These are phyloP conservation scores for Cyclotella baltica DNA, from an alignment of 108 stramenopile genomes.

Conservation along the genomic window DNA sequence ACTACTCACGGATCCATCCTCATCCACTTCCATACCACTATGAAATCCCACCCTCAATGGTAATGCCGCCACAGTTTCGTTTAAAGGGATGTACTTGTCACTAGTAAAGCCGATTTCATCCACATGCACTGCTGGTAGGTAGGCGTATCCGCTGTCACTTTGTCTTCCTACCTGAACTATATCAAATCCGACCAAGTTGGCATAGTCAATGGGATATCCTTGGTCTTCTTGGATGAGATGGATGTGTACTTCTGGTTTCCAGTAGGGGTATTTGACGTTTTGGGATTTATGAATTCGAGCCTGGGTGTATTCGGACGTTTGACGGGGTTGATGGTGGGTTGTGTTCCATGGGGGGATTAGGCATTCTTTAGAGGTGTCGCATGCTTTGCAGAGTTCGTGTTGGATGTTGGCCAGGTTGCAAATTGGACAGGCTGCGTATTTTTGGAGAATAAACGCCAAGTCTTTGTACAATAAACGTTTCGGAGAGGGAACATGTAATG, in stretches of 20 bases:
- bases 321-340: constrained; percentile 65
- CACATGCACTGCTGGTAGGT: constrained; percentile 86
- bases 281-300: constrained; percentile 65
- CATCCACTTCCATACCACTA: constrained; percentile 63
- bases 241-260: constrained; percentile 85
- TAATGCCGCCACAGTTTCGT: constrained; percentile 84
- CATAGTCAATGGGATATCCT: constrained; percentile 72
- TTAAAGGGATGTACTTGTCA: constrained; percentile 94
- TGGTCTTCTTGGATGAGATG: constrained; percentile 79
- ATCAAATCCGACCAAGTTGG: constrained; percentile 64
- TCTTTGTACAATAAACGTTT: constrained; percentile 72
- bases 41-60: constrained; percentile 89
- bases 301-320: constrained; percentile 52
- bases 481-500: constrained; percentile 73
- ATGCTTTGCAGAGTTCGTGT: background rate
- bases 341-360: constrained; percentile 79
- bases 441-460: constrained; percentile 60
- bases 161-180: constrained; percentile 51
- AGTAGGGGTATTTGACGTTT: constrained; percentile 75
- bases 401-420: background rate
- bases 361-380: constrained; percentile 10
- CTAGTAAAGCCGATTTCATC: constrained; percentile 95
- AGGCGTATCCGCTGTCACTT: constrained; percentile 73
- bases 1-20: constrained; percentile 35
- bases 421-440: constrained; percentile 45